Percentiles rank a stretch among this genome's conserved stretches.
These are phyloP conservation scores for Candida pseudoviswanathii DNA, from an alignment of 1,139 yeast species.

Conservation along the genomic window DNA sequence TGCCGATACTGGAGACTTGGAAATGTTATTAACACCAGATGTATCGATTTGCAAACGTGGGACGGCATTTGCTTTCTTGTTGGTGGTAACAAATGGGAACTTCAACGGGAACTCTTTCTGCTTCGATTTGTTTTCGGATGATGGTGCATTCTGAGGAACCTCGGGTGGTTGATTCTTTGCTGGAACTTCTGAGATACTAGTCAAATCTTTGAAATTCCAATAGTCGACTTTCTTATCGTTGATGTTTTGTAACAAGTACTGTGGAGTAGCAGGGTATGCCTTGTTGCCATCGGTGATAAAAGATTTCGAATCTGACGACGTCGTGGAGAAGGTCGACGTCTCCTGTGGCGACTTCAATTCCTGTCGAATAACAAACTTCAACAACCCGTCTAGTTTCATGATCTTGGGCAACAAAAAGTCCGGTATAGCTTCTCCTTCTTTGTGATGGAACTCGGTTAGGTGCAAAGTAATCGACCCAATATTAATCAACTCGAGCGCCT, in stretches of 20 bases:
- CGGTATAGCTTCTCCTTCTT: constrained; percentile 63
- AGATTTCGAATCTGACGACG: constrained; percentile 52
- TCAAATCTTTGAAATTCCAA: constrained; percentile 59
- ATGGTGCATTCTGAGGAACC: neutral
- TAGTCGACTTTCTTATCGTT: constrained; percentile 52
- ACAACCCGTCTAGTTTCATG: constrained; percentile 34
- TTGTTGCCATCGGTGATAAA: constrained; percentile 42
- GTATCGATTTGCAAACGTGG: constrained; percentile 37
- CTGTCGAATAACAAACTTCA: constrained; percentile 48
- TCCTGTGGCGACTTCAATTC: constrained; percentile 35
- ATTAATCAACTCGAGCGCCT: constrained; percentile 42
- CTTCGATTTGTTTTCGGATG: constrained; percentile 10
- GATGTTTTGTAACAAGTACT: constrained; percentile 48
- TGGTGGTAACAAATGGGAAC: constrained; percentile 15
- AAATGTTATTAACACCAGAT: constrained; percentile 12
- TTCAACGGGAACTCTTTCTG: constrained; percentile 15
- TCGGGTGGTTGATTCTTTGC: constrained; percentile 1
- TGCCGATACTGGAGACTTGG: constrained; percentile 13
- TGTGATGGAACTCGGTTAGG: constrained; percentile 70
- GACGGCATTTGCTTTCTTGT: constrained; percentile 6
- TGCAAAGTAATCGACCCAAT: constrained; percentile 53
- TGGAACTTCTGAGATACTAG: constrained; percentile 19
- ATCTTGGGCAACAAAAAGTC: constrained; percentile 43
- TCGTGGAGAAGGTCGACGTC: constrained; percentile 38
- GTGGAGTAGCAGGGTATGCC: constrained; percentile 61